Conservation (phyloP, 805 yeast species). For the Saccharomyces paradoxus region DNA sequence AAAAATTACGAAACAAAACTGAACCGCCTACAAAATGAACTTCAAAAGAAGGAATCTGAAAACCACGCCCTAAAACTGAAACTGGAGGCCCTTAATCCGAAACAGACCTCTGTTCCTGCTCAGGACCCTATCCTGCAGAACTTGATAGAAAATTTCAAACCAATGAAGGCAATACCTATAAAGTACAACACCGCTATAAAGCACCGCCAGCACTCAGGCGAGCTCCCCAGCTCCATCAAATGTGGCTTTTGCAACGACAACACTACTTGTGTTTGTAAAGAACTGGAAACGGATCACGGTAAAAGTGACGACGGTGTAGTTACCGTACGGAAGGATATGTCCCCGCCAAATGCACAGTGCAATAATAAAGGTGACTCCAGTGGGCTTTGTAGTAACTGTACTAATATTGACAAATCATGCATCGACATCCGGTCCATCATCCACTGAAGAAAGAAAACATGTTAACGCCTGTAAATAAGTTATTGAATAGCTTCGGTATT, state of each 20-base stretch:
- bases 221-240: slow-evolving; percentile 4
- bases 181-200: slow-evolving; percentile 14
- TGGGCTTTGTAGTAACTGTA: slow-evolving; percentile 41
- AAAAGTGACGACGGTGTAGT: slow-evolving; percentile 5
- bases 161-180: slow-evolving; percentile 50
- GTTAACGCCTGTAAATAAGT: too few relatives aligned
- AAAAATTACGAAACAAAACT: slow-evolving; percentile 57
- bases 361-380: slow-evolving; percentile 7
- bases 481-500: not conserved
- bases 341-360: slow-evolving; percentile 16
- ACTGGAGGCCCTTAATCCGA: slow-evolving; percentile 10
- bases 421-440: slow-evolving; percentile 13
- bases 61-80: slow-evolving; percentile 9
- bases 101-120: slow-evolving; percentile 14
- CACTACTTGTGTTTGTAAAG: slow-evolving; percentile 87
- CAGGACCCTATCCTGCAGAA: slow-evolving; percentile 26
- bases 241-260: slow-evolving; percentile 94
- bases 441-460: not conserved
- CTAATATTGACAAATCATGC: slow-evolving; percentile 27
- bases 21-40: slow-evolving; percentile 25
- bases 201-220: slow-evolving; percentile 3
- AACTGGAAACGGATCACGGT: slow-evolving; percentile 44
- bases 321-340: slow-evolving; percentile 11
- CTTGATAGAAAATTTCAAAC: slow-evolving; percentile 38
- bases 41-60: slow-evolving; percentile 19